These are phyloP conservation scores for Volutella citrinella DNA, from an alignment of 2,329 filamentous ascomycete genomes.

Conservation along the genomic window DNA sequence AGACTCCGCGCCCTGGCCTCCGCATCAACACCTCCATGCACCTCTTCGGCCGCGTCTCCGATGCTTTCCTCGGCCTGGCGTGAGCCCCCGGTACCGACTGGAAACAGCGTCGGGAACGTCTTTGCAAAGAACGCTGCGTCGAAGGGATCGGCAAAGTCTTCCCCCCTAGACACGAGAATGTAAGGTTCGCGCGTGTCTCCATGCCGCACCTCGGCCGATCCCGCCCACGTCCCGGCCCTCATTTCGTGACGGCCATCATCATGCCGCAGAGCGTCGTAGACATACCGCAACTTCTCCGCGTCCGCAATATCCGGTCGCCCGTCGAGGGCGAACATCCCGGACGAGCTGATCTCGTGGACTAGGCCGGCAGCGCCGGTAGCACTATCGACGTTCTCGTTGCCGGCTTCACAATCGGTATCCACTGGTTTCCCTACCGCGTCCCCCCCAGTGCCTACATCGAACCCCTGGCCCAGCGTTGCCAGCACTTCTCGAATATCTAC, in stretches of 20 bases:
- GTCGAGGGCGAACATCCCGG: conserved; percentile 5
- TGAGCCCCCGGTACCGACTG: conserved; percentile 10
- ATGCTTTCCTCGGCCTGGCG: conserved; percentile 1
- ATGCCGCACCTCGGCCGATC: conserved; percentile 1
- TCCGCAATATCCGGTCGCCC: conserved; percentile 1
- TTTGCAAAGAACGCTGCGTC: conserved; percentile 12
- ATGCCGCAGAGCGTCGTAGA: neutral
- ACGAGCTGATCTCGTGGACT: neutral
- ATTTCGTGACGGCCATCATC: neutral
- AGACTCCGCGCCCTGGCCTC: neutral
- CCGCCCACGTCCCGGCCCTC: neutral
- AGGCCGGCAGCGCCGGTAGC: neutral
- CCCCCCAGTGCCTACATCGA: neutral
- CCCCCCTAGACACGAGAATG: conserved; percentile 8
- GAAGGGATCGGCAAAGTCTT: conserved; percentile 10
- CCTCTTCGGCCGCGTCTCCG: neutral
- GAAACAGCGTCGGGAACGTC: conserved; percentile 12
- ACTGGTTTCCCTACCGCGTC: neutral
- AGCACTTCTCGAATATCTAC: conserved; percentile 10
- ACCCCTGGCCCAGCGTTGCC: neutral
- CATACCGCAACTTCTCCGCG: conserved; percentile 2
- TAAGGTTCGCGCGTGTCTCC: neutral
- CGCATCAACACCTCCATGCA: no score
- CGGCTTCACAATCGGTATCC: neutral
- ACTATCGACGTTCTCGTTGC: neutral